A percentile compares a stretch with the other conserved stretches of the same genome.
Conservation (phyloP, 768 basidiomycete genomes). For the Panaeolus cyanescens region DNA sequence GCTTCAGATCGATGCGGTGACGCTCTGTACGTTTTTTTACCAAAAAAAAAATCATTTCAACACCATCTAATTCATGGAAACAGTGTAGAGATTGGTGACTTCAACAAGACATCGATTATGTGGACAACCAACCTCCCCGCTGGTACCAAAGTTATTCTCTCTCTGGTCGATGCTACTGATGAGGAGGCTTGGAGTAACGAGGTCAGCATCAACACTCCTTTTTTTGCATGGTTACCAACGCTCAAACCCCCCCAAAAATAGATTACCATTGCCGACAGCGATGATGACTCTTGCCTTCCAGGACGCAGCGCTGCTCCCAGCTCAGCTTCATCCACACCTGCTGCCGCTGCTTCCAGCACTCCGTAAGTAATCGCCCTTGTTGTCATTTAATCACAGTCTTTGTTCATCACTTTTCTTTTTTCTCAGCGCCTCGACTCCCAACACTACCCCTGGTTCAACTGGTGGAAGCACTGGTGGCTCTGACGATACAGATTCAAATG, state of each 20-base stretch:
- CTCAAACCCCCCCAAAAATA: conserved; percentile 17
- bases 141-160: conserved; percentile 51
- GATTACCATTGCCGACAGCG: conserved; percentile 40
- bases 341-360: conserved; percentile 11
- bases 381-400: background rate
- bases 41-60: background rate
- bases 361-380: conserved; percentile 10
- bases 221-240: conserved; percentile 10
- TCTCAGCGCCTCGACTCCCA: conserved; percentile 21
- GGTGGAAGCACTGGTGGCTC: background rate
- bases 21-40: conserved; percentile 49
- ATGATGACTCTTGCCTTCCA: conserved; percentile 40
- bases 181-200: conserved; percentile 68
- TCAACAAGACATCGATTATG: conserved; percentile 39
- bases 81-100: conserved; percentile 65
- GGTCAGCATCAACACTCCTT: conserved; percentile 39
- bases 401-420: background rate
- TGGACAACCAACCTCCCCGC: conserved; percentile 51
- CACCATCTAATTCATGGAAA: background rate
- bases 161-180: conserved; percentile 50
- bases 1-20: conserved; percentile 58
- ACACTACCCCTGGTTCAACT: conserved; percentile 6
- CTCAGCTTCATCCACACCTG: conserved; percentile 16
- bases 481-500: no score
- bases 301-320: conserved; percentile 8